A percentile compares a stretch with the other conserved stretches of the same genome.
Conservation (phyloP, 2,329 filamentous ascomycete genomes). For the Talaromyces amestolkiae region DNA sequence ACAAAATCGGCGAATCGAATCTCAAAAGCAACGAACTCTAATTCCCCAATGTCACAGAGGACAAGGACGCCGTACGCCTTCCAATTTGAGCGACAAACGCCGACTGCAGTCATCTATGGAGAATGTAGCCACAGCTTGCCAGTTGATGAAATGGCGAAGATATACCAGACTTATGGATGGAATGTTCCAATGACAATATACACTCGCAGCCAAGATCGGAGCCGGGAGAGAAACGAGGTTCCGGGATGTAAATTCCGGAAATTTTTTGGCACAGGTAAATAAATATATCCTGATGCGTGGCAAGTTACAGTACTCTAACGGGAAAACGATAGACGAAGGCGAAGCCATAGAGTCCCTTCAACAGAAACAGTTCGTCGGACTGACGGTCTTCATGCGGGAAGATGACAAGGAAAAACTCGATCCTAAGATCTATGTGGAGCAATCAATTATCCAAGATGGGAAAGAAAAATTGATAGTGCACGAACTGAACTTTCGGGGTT, state of each 20-base stretch:
- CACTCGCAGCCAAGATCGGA: conserved; percentile 19
- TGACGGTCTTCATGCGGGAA: conserved; percentile 9
- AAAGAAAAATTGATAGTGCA: conserved; percentile 20
- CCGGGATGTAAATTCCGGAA: conserved; percentile 22
- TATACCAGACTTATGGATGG: neutral
- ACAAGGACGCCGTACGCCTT: neutral
- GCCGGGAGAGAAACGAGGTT: conserved; percentile 21
- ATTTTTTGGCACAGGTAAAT: conserved; percentile 21
- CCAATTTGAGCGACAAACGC: neutral
- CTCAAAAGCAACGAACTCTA: neutral
- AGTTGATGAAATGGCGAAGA: conserved; percentile 21
- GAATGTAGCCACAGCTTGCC: conserved; percentile 18
- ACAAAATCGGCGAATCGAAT: conserved; percentile 1
- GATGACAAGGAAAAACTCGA: conserved; percentile 13
- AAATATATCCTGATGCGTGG: neutral
- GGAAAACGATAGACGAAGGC: conserved; percentile 3
- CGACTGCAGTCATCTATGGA: conserved; percentile 8
- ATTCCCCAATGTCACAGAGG: neutral
- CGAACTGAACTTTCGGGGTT: conserved; percentile 20
- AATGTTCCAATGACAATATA: conserved; percentile 21
- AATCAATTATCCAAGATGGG: conserved; percentile 15
- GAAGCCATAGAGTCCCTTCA: neutral
- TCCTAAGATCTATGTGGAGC: conserved; percentile 23
- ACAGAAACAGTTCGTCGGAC: neutral
- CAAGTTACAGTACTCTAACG: neutral